phyloP scores from a whole-genome alignment of 805 yeast species.

The Teunomyces aglyptinius region DNA sequence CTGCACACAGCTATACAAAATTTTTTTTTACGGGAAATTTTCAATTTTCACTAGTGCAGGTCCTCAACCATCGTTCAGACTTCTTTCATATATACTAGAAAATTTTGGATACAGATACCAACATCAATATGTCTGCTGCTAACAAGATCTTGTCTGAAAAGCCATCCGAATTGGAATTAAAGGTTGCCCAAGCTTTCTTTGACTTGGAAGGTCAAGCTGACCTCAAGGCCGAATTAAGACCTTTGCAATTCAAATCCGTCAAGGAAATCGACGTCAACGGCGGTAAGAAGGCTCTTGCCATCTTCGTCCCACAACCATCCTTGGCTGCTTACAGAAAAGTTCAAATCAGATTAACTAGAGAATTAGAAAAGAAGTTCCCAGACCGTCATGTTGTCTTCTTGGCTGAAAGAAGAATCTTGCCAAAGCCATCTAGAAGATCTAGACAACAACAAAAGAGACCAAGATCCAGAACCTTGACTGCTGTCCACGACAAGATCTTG shows the following conservation, averaged over 20 bases:
- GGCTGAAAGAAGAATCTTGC: slow-evolving; percentile 99
- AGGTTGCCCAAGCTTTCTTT: slow-evolving; percentile 97
- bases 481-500: slow-evolving; percentile 97
- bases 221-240: slow-evolving; percentile 96
- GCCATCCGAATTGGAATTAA: slow-evolving; percentile 98
- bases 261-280: slow-evolving; percentile 97
- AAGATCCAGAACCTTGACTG: slow-evolving; percentile 97
- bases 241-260: slow-evolving; percentile 97
- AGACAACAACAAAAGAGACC: slow-evolving; percentile 98
- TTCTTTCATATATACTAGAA: slow-evolving; percentile 9
- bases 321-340: slow-evolving; percentile 93
- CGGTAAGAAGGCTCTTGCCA: slow-evolving; percentile 97
- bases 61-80: slow-evolving; percentile 2
- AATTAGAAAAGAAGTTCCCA: slow-evolving; percentile 99
- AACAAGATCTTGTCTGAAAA: slow-evolving; percentile 91
- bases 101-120: slow-evolving; percentile 8
- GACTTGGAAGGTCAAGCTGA: slow-evolving; percentile 97
- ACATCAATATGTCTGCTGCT: slow-evolving; percentile 84
- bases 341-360: slow-evolving; percentile 96
- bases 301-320: slow-evolving; percentile 97
- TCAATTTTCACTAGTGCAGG: slow-evolving; percentile 3
- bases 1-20: slow-evolving; percentile 3
- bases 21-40: slow-evolving; percentile 4
- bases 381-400: slow-evolving; percentile 99
- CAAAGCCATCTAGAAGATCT: slow-evolving; percentile 96